Base-by-base conservation (phyloP, 129 eudicot genomes). In the Escallonia herrerae region DNA sequence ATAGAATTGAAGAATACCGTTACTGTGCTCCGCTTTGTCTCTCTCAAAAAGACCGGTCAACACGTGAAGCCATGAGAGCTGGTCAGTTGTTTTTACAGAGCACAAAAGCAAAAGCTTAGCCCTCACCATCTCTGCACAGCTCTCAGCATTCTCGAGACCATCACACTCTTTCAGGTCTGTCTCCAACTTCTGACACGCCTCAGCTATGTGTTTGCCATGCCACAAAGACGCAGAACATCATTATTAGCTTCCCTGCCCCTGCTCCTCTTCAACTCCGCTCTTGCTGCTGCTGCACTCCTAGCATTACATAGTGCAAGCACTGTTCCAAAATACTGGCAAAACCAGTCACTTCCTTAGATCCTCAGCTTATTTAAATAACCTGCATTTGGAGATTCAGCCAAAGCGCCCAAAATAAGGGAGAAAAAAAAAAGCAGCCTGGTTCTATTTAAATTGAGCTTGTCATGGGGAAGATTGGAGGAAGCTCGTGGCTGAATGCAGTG, bases 401-500 rank as follows among this genome's bases (percentile, higher is more conserved):
- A n/a, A n/a, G n/a, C n/a, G n/a, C 9, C 49, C 49, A 45, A 5
- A 45, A 8, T n/a, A n/a, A 45, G 9, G 7, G 49, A 45, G 33
- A 22, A 22, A 22, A 22, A 22, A 22, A 22, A 22, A 22, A 8
- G 57, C 13, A 52, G 12, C 57, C 12, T 3, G 5, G 12, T 52
- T 7, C 14, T 4, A 52, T 52, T 8, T 5, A 45, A 58, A 12
- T n/a, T 15, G 39, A 5, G 12, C 3, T 64, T 62, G 5, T 49
- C n/a, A 83, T 84, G 90, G 90, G 90, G 22, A 84, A 80, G 65
- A 78, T 47, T 62, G 76, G 68, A 53, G 73, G 72, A 58, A 63
- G 33, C 14, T 83, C 87, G 6, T 87, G 90, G 95, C 55, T 87
- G 5, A 73, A 79, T 70, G 90, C 62, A 42, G 82, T 87, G 9